A percentile compares a stretch with the other conserved stretches of the same genome.
phyloP scores from a whole-genome alignment of 495 filamentous ascomycete genomes.

The Entonaema liquescens region DNA sequence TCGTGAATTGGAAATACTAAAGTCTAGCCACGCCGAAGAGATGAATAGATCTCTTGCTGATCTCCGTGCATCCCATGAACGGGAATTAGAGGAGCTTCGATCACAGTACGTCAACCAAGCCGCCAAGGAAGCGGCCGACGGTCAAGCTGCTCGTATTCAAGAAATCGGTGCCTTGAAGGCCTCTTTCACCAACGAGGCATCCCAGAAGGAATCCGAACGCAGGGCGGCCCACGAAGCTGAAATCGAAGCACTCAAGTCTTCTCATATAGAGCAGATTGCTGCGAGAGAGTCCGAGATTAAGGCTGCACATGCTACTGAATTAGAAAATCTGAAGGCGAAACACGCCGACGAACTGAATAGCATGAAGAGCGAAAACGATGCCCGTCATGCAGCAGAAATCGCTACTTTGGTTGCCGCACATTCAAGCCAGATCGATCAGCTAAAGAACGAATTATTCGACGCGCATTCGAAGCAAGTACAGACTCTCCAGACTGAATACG shows the following conservation, averaged over 20 bases:
- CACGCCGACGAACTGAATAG: conserved; percentile 48
- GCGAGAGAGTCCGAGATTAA: conserved; percentile 40
- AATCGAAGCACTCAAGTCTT: conserved; percentile 44
- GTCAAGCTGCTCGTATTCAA: conserved; percentile 21
- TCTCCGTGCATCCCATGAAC: conserved; percentile 44
- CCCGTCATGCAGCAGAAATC: conserved; percentile 36
- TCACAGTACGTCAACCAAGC: conserved; percentile 45
- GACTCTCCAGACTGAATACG: conserved; percentile 51
- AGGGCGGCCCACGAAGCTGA: conserved; percentile 43
- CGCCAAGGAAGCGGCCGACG: conserved; percentile 36
- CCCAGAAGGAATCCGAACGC: conserved; percentile 35
- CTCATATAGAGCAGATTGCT: conserved; percentile 36
- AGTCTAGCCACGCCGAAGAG: conserved; percentile 54
- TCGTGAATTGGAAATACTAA: conserved; percentile 51
- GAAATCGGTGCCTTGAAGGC: conserved; percentile 34
- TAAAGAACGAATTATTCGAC: conserved; percentile 55
- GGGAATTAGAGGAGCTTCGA: conserved; percentile 52
- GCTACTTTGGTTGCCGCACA: conserved; percentile 39
- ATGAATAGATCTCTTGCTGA: conserved; percentile 49
- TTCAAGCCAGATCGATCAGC: conserved; percentile 43
- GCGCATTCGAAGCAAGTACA: conserved; percentile 57
- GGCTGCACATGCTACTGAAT: conserved; percentile 35
- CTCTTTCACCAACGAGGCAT: conserved; percentile 28
- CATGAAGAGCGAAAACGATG: conserved; percentile 45
- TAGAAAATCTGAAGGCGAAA: conserved; percentile 42